Evolutionary conservation across 1,284 basidiomycete species (phyloP), one percentile per base, ranked within the genome.

Genomic region (Exobasidium rhododendri): DNA sequence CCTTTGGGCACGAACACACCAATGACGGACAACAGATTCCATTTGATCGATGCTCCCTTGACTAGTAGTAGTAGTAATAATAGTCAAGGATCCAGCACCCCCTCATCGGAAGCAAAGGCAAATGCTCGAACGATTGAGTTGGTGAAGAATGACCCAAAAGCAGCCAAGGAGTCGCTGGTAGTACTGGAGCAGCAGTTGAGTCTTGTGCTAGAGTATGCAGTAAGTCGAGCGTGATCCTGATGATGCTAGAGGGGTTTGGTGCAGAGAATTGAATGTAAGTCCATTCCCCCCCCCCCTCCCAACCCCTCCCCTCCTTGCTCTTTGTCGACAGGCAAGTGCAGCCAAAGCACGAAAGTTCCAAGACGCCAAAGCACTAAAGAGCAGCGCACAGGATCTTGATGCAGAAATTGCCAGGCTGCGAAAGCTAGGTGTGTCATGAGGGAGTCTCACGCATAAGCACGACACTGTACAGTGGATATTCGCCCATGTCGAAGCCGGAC

Each of bases 131-230:
- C 47, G 4, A 20, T 26, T 2, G 26, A 20, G 17, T 40, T 40
- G 35, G 55, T 11, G 17, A 2, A 44, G n/a, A 50, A 56, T 7
- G 63, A 52, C 17, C 59, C 63, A 2, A 56, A 63, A 17, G 61
- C 65, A 1, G 49, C 57, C 1, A 63, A 68, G 24, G 67, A 71
- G 26, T 67, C 73, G 49, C 63, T 78, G 40, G 61, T 63, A 4
- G 71, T 75, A 26, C 56, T 79, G 49, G 32, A 66, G n/a, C 74
- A 77, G 54, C 77, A 79, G 59, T 69, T 73, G 55, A 56, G 60
- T 45, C 62, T 71, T 1, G 66, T 79, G 6, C 58, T 62, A 4
- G 63, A 64, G 20, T 79, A 73, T 53, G 65, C 74, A 17, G 52
- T 31, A 4, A 55, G 52, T 55, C 7, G 17, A 40, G 17, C 7